Evolutionary conservation across 768 basidiomycete genomes (phyloP).

Genomic region (Pleurotus tuber-regium): DNA sequence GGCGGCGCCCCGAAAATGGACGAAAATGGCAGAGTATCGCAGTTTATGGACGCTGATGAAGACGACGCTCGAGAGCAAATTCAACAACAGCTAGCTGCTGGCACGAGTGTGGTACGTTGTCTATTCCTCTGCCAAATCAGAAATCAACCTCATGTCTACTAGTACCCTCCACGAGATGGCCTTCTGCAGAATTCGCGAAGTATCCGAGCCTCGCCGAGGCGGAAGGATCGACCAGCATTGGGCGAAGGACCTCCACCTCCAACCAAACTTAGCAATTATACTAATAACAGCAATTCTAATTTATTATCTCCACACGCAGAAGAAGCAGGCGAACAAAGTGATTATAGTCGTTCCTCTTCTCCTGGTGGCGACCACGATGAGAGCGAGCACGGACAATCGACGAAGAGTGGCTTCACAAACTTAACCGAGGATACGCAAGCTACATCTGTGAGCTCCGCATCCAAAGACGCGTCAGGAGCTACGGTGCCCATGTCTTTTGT

Average conservation of each 20-base stretch:
- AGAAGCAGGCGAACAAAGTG: conserved; percentile 39
- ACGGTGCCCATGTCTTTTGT: conserved; percentile 48
- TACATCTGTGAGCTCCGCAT: conserved; percentile 55
- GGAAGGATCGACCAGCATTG: conserved; percentile 44
- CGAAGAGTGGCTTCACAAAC: conserved; percentile 31
- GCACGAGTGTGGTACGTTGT: conserved; percentile 59
- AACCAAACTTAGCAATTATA: conserved; percentile 16
- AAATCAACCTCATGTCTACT: background rate
- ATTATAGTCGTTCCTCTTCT: conserved; percentile 42
- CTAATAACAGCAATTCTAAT: conserved; percentile 32
- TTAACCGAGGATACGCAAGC: conserved; percentile 54
- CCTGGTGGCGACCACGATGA: conserved; percentile 48
- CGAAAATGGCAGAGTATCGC: conserved; percentile 62
- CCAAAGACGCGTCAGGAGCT: conserved; percentile 34
- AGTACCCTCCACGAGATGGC: conserved; percentile 66
- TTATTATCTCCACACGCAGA: conserved; percentile 43
- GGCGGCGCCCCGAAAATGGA: conserved; percentile 20
- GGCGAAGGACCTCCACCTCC: conserved; percentile 34
- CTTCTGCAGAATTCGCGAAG: conserved; percentile 65
- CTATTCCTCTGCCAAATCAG: conserved; percentile 11
- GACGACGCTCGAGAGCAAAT: conserved; percentile 82
- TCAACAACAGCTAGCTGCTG: conserved; percentile 77
- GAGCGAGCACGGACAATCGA: conserved; percentile 55
- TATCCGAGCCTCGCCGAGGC: conserved; percentile 65
- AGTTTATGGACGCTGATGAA: conserved; percentile 90